These are phyloP conservation scores for Arachnomyces sp. DNA, from an alignment of 2,329 filamentous ascomycete genomes.

Conservation along the genomic window DNA sequence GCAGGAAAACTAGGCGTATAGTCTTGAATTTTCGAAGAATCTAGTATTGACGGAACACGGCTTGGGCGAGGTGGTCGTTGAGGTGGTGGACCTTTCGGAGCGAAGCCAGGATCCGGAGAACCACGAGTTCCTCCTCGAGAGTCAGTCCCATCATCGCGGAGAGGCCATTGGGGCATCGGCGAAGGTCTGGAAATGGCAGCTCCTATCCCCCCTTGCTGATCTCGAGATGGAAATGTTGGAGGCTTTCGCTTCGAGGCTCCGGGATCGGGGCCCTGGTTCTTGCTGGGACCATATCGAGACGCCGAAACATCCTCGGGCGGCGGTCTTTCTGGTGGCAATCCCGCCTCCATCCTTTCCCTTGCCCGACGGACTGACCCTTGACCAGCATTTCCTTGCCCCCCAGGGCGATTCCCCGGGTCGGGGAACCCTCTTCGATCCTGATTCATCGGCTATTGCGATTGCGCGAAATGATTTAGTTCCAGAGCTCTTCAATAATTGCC, in stretches of 20 bases:
- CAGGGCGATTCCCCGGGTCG: constrained; percentile 9
- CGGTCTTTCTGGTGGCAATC: constrained; percentile 18
- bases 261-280: background rate
- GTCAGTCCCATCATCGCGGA: constrained; percentile 29
- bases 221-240: constrained; percentile 10
- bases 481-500: background rate
- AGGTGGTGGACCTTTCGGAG: constrained; percentile 31
- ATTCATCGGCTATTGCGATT: constrained; percentile 18
- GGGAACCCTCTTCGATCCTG: constrained; percentile 7
- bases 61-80: constrained; percentile 35
- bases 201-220: constrained; percentile 7
- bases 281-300: constrained; percentile 2
- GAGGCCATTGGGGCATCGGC: constrained; percentile 40
- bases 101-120: constrained; percentile 20
- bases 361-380: constrained; percentile 30
- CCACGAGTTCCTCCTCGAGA: constrained; percentile 18
- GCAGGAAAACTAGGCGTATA: constrained; percentile 19
- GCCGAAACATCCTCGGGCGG: constrained; percentile 1
- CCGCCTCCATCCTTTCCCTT: constrained; percentile 27
- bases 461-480: constrained; percentile 3
- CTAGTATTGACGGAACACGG: constrained; percentile 29
- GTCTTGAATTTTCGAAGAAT: constrained; percentile 27
- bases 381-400: constrained; percentile 8
- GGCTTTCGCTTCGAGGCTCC: constrained; percentile 5
- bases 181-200: constrained; percentile 17